Base-by-base conservation (phyloP, 306 rosid genomes). In the Citrullus mucosospermus region DNA sequence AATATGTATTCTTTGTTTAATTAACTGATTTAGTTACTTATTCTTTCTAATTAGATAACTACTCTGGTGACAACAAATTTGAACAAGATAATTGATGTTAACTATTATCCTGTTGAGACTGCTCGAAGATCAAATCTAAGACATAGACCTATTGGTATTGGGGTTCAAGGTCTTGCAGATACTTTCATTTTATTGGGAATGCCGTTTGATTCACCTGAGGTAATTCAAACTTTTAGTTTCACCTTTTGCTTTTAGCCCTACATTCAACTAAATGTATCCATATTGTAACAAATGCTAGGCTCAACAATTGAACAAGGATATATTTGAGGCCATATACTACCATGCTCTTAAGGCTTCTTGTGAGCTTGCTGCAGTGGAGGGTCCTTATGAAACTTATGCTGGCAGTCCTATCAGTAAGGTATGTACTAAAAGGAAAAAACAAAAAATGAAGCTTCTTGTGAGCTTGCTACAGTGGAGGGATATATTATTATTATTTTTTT, bases 161-260 rank as follows among this genome's bases (percentile, higher is more conserved):
- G 99, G 41, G 96, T 96, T 83, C 99, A 96, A 80, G 99, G 99
- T 88, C 97, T 96, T 79, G 98, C 99, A 34, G 99, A 96, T 86
- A 83, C 98, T 39, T 96, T 96, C 82, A 96, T 96, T 59, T 69
- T 96, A 38, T 90, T 96, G 46, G 98, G 99, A 83, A 88, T 96
- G 98, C 82, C 93, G 70, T 96, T 96, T 88, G 99, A 96, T 83
- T 96, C 99, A 39, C 91, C 80, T 51, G 99, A 95, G 97, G 99
- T 92, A 90, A 77, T 67, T 73, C 68, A 51, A 5, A 13, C 65
- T 73, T 58, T 20, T n/a, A 10, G 30, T 32, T 63, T 25, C 78
- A 71, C 58, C 68, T 10, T 36, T 67, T 51, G 7, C 20, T 59
- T 65, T 6, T 50, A 53, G 67, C 70, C 59, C 41, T 80, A 68